Percentiles rank a stretch among this genome's conserved stretches.
Evolutionary conservation across 176 grass and related monocot genomes (phyloP).

Genomic region (Carex myosuroides): DNA sequence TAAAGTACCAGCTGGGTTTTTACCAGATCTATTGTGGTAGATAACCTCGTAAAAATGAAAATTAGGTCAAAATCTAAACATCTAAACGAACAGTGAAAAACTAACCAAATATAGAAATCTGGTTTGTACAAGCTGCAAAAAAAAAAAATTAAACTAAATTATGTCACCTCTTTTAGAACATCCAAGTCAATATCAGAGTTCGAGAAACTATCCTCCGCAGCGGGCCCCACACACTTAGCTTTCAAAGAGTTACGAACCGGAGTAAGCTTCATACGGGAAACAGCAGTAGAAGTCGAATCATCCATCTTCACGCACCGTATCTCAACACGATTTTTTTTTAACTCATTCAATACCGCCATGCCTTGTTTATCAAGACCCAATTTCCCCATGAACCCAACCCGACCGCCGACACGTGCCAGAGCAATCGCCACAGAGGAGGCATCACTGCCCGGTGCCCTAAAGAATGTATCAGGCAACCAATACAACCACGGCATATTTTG

Average conservation of each 20-base stretch:
- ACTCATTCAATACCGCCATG: constrained; percentile 44
- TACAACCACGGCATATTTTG: constrained; percentile 55
- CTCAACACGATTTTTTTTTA: constrained; percentile 60
- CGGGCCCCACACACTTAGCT: constrained; percentile 40
- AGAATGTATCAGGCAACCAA: constrained; percentile 62
- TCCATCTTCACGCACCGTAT: constrained; percentile 46
- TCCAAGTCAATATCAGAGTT: constrained; percentile 60
- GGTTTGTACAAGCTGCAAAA: background rate
- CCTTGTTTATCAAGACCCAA: constrained; percentile 76
- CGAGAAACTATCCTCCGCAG: constrained; percentile 63
- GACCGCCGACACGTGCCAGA: constrained; percentile 54
- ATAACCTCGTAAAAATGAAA: background rate
- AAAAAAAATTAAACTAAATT: background rate
- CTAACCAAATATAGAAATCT: background rate
- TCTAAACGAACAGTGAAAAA: background rate
- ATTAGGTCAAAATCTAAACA: background rate
- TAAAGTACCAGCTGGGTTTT: background rate
- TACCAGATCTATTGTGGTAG: background rate
- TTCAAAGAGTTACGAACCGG: constrained; percentile 27
- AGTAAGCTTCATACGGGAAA: constrained; percentile 70
- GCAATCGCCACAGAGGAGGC: constrained; percentile 67
- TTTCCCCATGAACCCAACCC: constrained; percentile 81
- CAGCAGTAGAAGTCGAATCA: constrained; percentile 38
- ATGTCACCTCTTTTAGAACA: constrained; percentile 67
- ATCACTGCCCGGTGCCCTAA: constrained; percentile 72